phyloP scores from a whole-genome alignment of 805 yeast genomes.

The Candida anglica region DNA sequence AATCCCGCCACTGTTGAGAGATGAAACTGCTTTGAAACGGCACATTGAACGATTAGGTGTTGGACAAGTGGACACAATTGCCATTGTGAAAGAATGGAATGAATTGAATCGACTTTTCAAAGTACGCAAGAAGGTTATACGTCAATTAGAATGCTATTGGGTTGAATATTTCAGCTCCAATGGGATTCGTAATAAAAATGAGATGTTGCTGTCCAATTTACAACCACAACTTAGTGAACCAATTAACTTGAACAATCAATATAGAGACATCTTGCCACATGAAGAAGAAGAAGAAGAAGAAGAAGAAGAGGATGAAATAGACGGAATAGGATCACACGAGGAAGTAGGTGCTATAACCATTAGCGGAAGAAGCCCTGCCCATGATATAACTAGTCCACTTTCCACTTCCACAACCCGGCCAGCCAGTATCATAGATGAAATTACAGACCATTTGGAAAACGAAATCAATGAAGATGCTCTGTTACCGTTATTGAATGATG shows the following conservation, averaged over 20 bases:
- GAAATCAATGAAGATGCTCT: conserved; percentile 6
- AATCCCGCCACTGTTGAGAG: conserved; percentile 77
- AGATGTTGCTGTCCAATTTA: conserved; percentile 22
- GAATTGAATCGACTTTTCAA: conserved; percentile 62
- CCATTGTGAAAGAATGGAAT: conserved; percentile 86
- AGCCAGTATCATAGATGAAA: conserved; percentile 2
- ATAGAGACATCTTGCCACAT: no score
- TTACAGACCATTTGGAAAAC: conserved; percentile 1
- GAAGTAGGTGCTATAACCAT: background rate
- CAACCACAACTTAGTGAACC: conserved; percentile 26
- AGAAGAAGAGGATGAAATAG: conserved; percentile 3
- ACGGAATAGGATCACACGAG: background rate
- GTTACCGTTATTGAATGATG: conserved; percentile 24
- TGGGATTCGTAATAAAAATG: conserved; percentile 24
- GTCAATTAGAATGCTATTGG: conserved; percentile 67
- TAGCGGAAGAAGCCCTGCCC: no score
- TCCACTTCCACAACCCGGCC: background rate
- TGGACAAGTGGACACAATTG: conserved; percentile 73
- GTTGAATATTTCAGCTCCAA: conserved; percentile 52
- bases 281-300: conserved; percentile 9
- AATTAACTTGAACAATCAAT: conserved; percentile 14
- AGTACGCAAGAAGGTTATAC: conserved; percentile 50
- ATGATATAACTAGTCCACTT: no score
- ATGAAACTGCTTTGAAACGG: conserved; percentile 61
- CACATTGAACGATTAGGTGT: conserved; percentile 77